Evolutionary conservation across 768 basidiomycete species (phyloP), one percentile per base, ranked within the genome.

Genomic region (Kwoniella bestiolae): DNA sequence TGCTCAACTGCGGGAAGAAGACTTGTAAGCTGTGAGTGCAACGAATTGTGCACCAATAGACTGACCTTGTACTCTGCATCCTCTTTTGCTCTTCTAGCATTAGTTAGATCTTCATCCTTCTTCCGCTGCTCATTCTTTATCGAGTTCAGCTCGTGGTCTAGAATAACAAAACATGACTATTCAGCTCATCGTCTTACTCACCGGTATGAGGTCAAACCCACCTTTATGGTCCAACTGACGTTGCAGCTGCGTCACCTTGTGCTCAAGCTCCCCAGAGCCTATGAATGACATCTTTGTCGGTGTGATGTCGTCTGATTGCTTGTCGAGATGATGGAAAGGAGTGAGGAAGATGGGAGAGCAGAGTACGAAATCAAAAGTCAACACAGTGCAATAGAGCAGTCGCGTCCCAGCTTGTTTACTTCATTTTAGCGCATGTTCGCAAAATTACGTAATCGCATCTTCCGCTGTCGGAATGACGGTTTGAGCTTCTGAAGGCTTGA

Each of bases 231-330:
- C 61, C 23, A 81, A 38, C 58, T 76, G 74, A 52, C 60, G 64
- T 55, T 77, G 80, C 23, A 80, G 65, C 29, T 71, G 71, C 44
- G 66, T 75, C 52, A 77, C 59, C 61, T 78, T 67, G 31, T 71
- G 66, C 44, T 80, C 79, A 14, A 73, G 66, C 26, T 71, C 79
- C 58, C 75, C 77, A 45, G 73, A 58, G 3, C 81, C 81, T 51
- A 80, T 73, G 68, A 79, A 76, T 29, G 79, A 66, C 79, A 80
- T 80, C 25, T 34, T 46, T 29, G n/a, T n/a, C 8, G 12, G 38
- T 41, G 50, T 12, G 50, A 52, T 52, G 50, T 31, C 53, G 35
- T 23, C 38, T 23, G 14, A 7, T 25, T 47, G 7, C 45, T 47
- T 47, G 51, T 41, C 31, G 23, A 47, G 14, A 47, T 25, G 38